Evolutionary conservation across 2,329 filamentous ascomycete species (phyloP), one percentile per base, ranked within the genome.

Genomic region (Thyridium curvatum): DNA sequence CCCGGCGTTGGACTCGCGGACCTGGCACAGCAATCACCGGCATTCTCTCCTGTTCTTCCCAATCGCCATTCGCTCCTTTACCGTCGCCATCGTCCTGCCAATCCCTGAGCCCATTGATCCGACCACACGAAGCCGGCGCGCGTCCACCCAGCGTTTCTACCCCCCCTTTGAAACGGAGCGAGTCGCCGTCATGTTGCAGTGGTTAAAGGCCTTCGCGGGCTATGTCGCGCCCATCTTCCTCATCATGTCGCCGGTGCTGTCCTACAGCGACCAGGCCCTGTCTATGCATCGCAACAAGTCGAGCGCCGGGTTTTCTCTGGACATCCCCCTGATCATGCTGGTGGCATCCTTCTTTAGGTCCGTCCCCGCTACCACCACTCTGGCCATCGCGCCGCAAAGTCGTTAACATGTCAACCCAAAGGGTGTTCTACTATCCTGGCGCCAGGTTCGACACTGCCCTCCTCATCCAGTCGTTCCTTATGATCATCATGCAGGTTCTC

Each of bases 281-380:
- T 73, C 79, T 29, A 85, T 85, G 73, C 72, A 82, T 52, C 68
- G 72, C 50, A 69, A 64, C 41, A 79, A 74, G 57, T 79, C 77
- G 32, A 84, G 79, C 40, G 77, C 75, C 12, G 79, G 80, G 41
- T 84, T 84, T 62, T 84, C 80, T 14, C 68, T 85, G 45, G 81
- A 85, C 51, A 84, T 84, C 33, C 81, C 81, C 26, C 64, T 85
- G 41, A 85, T 85, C 45, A 85, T 85, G 81, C 73, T 85, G 37
- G 71, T 84, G 39, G 78, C 81, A 18, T 84, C 79, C 4, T 63
- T 84, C 39, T 62, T 83, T 40, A 78, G 79, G 77, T 83, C 54
- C 34, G 64, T 42, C 28, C 34, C 14, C 14, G 16, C 34, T n/a
- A 34, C 18, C 15, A 34, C 18, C 16, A 13, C 15, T 12, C 16